Conservation (phyloP, 306 rosid genomes). For the Cajanus cajan region DNA sequence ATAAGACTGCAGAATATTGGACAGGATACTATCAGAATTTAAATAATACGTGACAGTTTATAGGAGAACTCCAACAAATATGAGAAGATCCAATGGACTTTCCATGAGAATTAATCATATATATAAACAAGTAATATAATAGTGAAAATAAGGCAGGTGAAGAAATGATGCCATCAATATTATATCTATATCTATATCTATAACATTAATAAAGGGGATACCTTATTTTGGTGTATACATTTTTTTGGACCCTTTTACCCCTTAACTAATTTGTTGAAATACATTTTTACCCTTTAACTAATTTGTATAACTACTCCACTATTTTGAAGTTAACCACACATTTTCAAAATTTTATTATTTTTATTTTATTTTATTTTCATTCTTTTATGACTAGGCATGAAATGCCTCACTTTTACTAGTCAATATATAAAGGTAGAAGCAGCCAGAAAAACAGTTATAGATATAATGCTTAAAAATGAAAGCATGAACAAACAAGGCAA, state of each 20-base stretch:
- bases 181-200: no score
- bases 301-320: no score
- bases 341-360: no score
- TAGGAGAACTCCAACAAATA: background rate
- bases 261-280: no score
- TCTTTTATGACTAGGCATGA: no score
- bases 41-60: background rate
- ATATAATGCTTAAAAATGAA: background rate
- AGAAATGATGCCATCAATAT: slow-evolving; percentile 1
- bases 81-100: background rate
- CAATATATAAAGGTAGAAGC: background rate
- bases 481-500: background rate
- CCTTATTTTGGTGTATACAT: no score
- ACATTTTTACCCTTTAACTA: no score
- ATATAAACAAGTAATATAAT: background rate
- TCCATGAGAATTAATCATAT: background rate
- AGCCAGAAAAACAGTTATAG: background rate
- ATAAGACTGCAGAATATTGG: slow-evolving; percentile 11
- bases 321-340: no score
- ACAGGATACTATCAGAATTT: slow-evolving; percentile 8
- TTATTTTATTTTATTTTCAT: no score
- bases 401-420: no score
- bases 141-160: background rate
- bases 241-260: no score
- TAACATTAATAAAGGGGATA: no score